Base-by-base conservation (phyloP, 129 eudicot genomes). In the Oenanthe sinensis region DNA sequence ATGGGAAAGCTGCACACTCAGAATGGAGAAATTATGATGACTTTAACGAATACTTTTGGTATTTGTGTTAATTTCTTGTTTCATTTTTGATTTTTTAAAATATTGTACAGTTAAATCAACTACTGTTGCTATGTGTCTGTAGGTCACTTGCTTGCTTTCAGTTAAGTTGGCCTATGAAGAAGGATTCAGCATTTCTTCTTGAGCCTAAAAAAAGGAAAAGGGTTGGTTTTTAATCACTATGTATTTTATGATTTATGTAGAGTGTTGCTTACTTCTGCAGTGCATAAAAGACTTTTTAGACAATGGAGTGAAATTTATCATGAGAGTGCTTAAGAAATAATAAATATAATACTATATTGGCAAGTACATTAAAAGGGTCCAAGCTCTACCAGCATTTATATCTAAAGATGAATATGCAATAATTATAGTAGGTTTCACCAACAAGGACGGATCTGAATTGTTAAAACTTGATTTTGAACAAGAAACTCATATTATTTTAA, bases 1-100 rank as follows among this genome's bases (percentile, higher is more conserved):
- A 87, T 85, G 99, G 99, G 70, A 96, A 89, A 89, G 92, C 96
- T 77, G 92, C 97, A 39, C 99, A 96, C 85, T 96, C 99, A 60
- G 84, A 89, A 72, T 96, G 99, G 99, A 81, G 99, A 79, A 96
- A 96, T 80, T 96, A 96, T 83, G 99, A 96, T 44, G 99, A 96
- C 83, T 96, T 96, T 78, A 96, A 96, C 69, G 99, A 96, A 76
- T 96, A 96, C 89, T 96, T 96, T 88, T 96, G 99, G 99, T 92
- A 33, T 77, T 81, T 80, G 43, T 26, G 6, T 15, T 1, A 28
- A 33, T 67, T 30, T 8, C 22, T 67, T 13, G 22, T 67, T 4
- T 4, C 43, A 26, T 48, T 76, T 42, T 74, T 71, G 3, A 37
- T 69, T 60, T 62, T 33, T 9, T 16, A 40, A 11, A 9, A 44